A percentile compares a stretch with the other conserved stretches of the same genome.
Evolutionary conservation across 2,329 filamentous ascomycete species (phyloP).

Genomic region (Atkinsonella texensis): DNA sequence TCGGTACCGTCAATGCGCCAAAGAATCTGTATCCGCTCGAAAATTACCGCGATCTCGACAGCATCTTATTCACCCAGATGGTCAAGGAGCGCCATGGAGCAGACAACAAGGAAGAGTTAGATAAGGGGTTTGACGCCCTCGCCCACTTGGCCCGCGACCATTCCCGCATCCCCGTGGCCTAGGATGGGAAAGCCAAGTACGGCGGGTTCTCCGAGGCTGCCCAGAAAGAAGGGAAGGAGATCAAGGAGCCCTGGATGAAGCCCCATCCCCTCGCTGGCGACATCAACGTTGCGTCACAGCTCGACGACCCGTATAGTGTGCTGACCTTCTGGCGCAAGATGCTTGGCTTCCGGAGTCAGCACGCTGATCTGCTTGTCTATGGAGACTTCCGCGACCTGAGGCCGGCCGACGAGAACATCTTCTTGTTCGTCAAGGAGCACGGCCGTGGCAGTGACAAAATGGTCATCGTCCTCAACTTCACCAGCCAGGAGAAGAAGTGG

Average conservation of each 20-base stretch:
- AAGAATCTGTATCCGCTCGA: slow-evolving; percentile 45
- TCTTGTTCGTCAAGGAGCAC: slow-evolving; percentile 20
- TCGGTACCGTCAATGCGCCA: slow-evolving; percentile 52
- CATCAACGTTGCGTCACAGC: slow-evolving; percentile 47
- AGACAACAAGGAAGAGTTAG: slow-evolving; percentile 21
- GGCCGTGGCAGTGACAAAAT: slow-evolving; percentile 12
- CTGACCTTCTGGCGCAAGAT: slow-evolving; percentile 22
- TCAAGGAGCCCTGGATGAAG: slow-evolving; percentile 24
- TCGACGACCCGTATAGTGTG: slow-evolving; percentile 24
- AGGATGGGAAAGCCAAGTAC: slow-evolving; percentile 30
- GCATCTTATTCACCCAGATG: slow-evolving; percentile 28
- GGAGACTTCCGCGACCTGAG: slow-evolving; percentile 20
- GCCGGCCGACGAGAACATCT: slow-evolving; percentile 13
- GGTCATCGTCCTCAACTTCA: slow-evolving; percentile 22
- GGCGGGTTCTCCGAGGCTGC: slow-evolving; percentile 25
- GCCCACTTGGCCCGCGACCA: slow-evolving; percentile 42
- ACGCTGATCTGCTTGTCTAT: slow-evolving; percentile 21
- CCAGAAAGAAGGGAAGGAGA: slow-evolving; percentile 16
- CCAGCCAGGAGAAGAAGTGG: slow-evolving; percentile 16
- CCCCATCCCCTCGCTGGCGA: slow-evolving; percentile 18
- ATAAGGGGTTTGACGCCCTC: slow-evolving; percentile 21
- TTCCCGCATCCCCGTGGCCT: slow-evolving; percentile 54
- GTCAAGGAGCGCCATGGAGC: slow-evolving; percentile 16
- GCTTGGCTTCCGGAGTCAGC: slow-evolving; percentile 17
- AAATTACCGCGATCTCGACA: slow-evolving; percentile 36